Conservation (phyloP, 2,329 filamentous ascomycete genomes). For the Ramularia endophylla region DNA sequence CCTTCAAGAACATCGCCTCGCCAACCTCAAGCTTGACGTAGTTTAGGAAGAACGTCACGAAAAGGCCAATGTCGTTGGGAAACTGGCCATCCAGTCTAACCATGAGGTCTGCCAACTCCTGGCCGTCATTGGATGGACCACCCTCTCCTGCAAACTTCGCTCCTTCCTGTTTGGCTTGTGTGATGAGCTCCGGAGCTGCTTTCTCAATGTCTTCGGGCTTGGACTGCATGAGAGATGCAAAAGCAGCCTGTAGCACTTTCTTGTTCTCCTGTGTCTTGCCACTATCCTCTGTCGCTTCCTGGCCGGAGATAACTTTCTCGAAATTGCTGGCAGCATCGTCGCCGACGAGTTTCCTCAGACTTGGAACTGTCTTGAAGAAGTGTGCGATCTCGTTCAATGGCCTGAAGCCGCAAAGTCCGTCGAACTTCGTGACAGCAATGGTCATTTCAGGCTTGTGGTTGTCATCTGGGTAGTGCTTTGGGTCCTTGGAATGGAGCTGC, state of each 20-base stretch:
- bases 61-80: conserved; percentile 82
- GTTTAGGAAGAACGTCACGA: conserved; percentile 96
- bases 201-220: conserved; percentile 58
- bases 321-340: conserved; percentile 43
- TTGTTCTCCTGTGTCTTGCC: conserved; percentile 57
- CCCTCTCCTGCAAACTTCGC: conserved; percentile 69
- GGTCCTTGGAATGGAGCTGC: conserved; percentile 74
- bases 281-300: conserved; percentile 45
- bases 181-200: conserved; percentile 63
- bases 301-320: conserved; percentile 45
- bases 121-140: conserved; percentile 59
- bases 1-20: conserved; percentile 92
- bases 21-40: conserved; percentile 81
- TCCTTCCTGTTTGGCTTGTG: conserved; percentile 62
- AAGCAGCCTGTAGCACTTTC: conserved; percentile 66
- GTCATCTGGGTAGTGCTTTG: conserved; percentile 96
- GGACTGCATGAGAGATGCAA: conserved; percentile 75
- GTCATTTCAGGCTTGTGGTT: conserved; percentile 99
- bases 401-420: conserved; percentile 92
- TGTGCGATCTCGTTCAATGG: conserved; percentile 80
- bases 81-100: conserved; percentile 75
- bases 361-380: conserved; percentile 64
- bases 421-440: conserved; percentile 92
- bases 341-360: conserved; percentile 43
- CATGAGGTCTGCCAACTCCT: conserved; percentile 71